Conservation (phyloP, 306 rosid species). For the Aeschynomene evenia region DNA sequence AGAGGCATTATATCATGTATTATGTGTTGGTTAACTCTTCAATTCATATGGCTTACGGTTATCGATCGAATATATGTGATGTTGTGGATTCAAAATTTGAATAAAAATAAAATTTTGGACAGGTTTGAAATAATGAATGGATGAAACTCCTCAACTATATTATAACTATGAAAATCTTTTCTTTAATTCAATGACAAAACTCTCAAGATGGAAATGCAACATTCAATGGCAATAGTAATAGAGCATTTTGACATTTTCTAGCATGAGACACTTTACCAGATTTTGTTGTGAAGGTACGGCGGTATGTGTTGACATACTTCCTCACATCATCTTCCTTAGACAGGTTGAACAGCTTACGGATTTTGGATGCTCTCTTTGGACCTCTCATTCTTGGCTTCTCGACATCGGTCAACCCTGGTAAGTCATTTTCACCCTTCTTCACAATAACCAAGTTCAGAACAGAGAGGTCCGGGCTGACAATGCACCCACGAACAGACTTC, state of each 20-base stretch:
- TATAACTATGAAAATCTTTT: background rate
- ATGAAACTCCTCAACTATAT: background rate
- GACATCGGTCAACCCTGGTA: slow-evolving; percentile 33
- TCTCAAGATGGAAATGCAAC: background rate
- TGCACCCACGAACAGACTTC: slow-evolving; percentile 44
- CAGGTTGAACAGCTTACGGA: slow-evolving; percentile 37
- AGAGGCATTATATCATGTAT: background rate
- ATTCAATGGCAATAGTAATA: background rate
- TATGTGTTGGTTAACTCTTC: background rate
- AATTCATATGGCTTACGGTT: background rate
- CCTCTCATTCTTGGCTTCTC: slow-evolving; percentile 45
- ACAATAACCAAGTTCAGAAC: slow-evolving; percentile 40
- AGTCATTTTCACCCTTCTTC: slow-evolving; percentile 40
- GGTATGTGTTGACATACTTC: slow-evolving; percentile 44
- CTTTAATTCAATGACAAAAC: background rate
- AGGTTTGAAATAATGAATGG: background rate
- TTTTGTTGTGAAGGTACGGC: slow-evolving; percentile 39
- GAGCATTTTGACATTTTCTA: background rate
- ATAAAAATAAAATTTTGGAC: background rate
- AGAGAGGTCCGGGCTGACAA: slow-evolving; percentile 44
- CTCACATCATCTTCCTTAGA: slow-evolving; percentile 43
- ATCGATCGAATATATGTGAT: background rate
- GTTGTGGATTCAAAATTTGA: background rate
- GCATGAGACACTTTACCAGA: slow-evolving; percentile 3
- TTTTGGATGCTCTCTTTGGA: slow-evolving; percentile 41